Evolutionary conservation across 345 rosid species (phyloP).

Genomic region (Aquilaria sinensis): DNA sequence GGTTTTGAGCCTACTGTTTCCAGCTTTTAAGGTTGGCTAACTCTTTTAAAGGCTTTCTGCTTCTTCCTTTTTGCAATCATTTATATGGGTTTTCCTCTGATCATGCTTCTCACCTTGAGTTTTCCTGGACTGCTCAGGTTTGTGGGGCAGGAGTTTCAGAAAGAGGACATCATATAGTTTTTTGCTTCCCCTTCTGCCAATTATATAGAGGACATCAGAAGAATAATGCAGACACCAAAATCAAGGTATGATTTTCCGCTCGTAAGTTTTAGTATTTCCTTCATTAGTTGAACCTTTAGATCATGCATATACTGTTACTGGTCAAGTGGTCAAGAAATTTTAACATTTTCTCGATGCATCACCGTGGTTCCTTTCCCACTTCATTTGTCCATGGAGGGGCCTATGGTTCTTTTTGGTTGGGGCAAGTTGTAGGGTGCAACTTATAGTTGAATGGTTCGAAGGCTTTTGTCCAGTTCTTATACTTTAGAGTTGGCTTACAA

Average conservation of each 20-base stretch:
- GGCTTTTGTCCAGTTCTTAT: no score
- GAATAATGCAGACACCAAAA: conserved; percentile 85
- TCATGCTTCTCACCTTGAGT: conserved; percentile 28
- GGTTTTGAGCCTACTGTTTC: conserved; percentile 30
- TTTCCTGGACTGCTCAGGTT: conserved; percentile 39
- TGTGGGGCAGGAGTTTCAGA: conserved; percentile 45
- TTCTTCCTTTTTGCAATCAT: conserved; percentile 16
- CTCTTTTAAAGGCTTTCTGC: conserved; percentile 11
- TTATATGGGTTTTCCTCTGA: conserved; percentile 23
- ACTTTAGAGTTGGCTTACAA: no score
- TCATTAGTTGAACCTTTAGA: not conserved
- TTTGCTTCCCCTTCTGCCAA: conserved; percentile 10
- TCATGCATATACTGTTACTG: not conserved
- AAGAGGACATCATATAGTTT: conserved; percentile 14
- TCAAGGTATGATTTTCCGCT: conserved; percentile 39
- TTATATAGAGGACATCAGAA: conserved; percentile 20
- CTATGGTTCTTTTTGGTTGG: no score
- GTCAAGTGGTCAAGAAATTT: no score
- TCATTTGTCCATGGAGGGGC: no score
- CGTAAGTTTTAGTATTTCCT: no score
- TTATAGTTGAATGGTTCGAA: no score
- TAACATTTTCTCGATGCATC: no score
- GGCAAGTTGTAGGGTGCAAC: no score
- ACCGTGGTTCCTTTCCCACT: no score
- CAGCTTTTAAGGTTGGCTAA: conserved; percentile 18